Evolutionary conservation across 176 grass and related monocot species (phyloP).

Genomic region (Coix lacrymajobi): DNA sequence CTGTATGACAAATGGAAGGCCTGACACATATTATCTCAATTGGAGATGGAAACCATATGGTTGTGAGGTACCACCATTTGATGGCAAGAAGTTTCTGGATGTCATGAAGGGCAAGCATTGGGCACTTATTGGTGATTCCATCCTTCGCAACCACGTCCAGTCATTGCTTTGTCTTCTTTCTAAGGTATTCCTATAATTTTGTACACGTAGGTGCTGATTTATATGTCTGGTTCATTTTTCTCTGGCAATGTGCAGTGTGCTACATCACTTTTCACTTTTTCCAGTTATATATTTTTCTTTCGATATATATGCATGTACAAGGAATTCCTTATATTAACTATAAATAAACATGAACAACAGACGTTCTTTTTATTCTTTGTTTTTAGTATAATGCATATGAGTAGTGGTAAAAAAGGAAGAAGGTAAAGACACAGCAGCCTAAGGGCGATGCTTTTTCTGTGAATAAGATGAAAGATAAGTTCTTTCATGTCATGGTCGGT

Average conservation of each 20-base stretch:
- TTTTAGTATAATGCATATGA: neutral
- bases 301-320: neutral
- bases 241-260: neutral
- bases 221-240: neutral
- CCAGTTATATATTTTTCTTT: neutral
- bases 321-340: neutral
- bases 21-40: constrained; percentile 68
- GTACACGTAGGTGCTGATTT: neutral
- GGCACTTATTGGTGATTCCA: constrained; percentile 89
- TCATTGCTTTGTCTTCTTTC: constrained; percentile 93
- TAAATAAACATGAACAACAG: neutral
- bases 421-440: neutral
- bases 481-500: no score
- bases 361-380: neutral
- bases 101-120: constrained; percentile 63
- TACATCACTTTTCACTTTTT: neutral
- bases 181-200: constrained; percentile 38
- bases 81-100: constrained; percentile 58
- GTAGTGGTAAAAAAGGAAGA: neutral
- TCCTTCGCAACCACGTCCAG: constrained; percentile 85
- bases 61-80: constrained; percentile 58
- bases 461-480: neutral
- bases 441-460: neutral
- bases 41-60: constrained; percentile 90
- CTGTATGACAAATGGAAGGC: constrained; percentile 81